Conservation (phyloP, 139 green algal genomes). For the Closterium sp. region DNA sequence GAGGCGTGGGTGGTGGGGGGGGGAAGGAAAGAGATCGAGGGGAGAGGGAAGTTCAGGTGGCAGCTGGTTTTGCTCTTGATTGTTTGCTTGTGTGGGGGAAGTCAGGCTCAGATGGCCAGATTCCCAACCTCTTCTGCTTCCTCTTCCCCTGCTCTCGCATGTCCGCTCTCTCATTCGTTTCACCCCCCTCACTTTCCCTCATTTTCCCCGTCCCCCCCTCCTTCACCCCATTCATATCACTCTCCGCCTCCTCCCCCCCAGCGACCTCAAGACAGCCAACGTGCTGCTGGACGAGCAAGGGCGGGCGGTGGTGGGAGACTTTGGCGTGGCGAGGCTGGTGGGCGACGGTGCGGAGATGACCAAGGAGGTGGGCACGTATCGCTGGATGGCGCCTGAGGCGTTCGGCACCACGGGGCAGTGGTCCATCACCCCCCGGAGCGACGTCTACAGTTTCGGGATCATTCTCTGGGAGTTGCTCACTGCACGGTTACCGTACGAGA, state of each 20-base stretch:
- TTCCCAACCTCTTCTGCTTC: neutral
- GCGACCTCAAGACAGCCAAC: constrained; percentile 76
- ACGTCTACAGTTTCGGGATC: constrained; percentile 87
- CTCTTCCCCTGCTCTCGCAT: too few species aligned
- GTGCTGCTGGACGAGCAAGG: constrained; percentile 77
- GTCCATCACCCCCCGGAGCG: constrained; percentile 61
- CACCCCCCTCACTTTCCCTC: neutral
- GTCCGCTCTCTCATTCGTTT: too few species aligned
- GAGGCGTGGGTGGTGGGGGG: neutral
- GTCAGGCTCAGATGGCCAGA: neutral
- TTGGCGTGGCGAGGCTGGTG: constrained; percentile 92
- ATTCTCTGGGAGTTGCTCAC: constrained; percentile 92
- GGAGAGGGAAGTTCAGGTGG: neutral
- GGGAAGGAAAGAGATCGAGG: too few species aligned
- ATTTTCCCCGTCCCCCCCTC: neutral
- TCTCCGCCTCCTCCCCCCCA: neutral
- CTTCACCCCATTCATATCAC: neutral
- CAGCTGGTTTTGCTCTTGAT: neutral
- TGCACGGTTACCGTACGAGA: constrained; percentile 55
- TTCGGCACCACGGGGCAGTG: constrained; percentile 84
- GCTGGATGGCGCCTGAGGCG: constrained; percentile 98
- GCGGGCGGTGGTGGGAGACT: constrained; percentile 77
- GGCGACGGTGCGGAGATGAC: constrained; percentile 83
- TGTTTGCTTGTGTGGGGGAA: neutral
- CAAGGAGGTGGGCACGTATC: constrained; percentile 96